These are phyloP conservation scores for Trifolium dubium DNA, from an alignment of 306 rosid species.

Conservation along the genomic window DNA sequence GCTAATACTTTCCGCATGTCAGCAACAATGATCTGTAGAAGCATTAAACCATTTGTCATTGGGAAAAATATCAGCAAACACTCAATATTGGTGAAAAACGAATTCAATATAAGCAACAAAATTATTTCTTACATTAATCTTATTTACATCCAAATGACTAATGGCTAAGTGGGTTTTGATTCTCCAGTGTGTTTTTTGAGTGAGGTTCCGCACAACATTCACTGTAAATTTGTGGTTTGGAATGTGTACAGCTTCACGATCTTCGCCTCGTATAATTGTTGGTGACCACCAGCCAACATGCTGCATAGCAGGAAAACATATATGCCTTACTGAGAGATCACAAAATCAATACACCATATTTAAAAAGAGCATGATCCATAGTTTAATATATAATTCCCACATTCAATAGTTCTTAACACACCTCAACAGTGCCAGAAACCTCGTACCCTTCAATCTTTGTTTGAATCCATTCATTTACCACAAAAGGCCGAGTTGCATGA, in stretches of 20 bases:
- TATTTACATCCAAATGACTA: conserved; percentile 89
- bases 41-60: conserved; percentile 36
- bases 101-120: conserved; percentile 20
- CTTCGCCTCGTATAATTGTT: conserved; percentile 93
- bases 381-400: conserved; percentile 16
- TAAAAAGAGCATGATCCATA: conserved; percentile 21
- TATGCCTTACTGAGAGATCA: conserved; percentile 28
- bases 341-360: conserved; percentile 30
- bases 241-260: conserved; percentile 96
- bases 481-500: conserved; percentile 96
- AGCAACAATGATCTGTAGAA: conserved; percentile 84
- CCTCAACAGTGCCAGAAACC: conserved; percentile 99
- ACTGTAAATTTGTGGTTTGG: conserved; percentile 96
- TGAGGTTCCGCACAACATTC: conserved; percentile 87
- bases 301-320: conserved; percentile 56
- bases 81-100: conserved; percentile 29
- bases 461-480: conserved; percentile 93
- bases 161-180: conserved; percentile 92
- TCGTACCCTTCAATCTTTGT: conserved; percentile 95
- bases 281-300: conserved; percentile 99
- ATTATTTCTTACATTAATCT: conserved; percentile 73
- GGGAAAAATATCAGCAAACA: conserved; percentile 22
- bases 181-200: conserved; percentile 96
- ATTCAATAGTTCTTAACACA: conserved; percentile 44
- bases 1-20: conserved; percentile 98